Evolutionary conservation across 2,329 filamentous ascomycete genomes (phyloP).

Genomic region (Cladophialophora immunda): DNA sequence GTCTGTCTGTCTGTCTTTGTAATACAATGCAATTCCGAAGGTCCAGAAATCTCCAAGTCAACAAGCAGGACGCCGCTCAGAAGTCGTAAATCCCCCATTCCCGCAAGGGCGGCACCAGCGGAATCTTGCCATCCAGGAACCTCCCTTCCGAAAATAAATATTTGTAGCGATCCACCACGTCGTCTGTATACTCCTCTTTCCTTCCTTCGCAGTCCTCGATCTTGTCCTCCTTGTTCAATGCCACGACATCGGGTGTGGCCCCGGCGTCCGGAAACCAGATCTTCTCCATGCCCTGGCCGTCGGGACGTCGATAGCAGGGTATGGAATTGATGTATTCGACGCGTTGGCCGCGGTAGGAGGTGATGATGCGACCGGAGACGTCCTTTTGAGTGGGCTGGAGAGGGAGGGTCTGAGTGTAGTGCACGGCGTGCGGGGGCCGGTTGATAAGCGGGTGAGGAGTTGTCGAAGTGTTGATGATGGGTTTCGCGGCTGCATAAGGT

Average conservation of each 20-base stretch:
- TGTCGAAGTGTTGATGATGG: slow-evolving; percentile 33
- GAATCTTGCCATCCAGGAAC: slow-evolving; percentile 76
- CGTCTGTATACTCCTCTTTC: slow-evolving; percentile 66
- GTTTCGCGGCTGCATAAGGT: slow-evolving; percentile 12
- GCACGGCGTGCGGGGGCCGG: slow-evolving; percentile 34
- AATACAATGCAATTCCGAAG: background rate
- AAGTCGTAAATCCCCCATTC: slow-evolving; percentile 81
- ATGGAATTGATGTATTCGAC: slow-evolving; percentile 61
- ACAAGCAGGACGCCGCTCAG: slow-evolving; percentile 46
- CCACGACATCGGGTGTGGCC: slow-evolving; percentile 55
- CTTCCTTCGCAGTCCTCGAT: slow-evolving; percentile 43
- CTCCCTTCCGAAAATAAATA: slow-evolving; percentile 70
- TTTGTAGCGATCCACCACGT: slow-evolving; percentile 69
- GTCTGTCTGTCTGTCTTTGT: background rate
- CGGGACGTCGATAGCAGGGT: slow-evolving; percentile 61
- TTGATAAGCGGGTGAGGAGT: slow-evolving; percentile 36
- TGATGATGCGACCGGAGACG: slow-evolving; percentile 52
- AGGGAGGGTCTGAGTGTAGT: slow-evolving; percentile 43
- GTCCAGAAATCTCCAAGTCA: background rate
- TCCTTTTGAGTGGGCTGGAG: slow-evolving; percentile 47
- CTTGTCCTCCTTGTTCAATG: slow-evolving; percentile 60
- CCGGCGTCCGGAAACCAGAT: slow-evolving; percentile 79
- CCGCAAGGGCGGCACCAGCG: slow-evolving; percentile 77
- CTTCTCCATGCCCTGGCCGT: slow-evolving; percentile 67
- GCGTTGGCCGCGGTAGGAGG: slow-evolving; percentile 69